phyloP scores from a whole-genome alignment of 805 yeast species.

The Candida succiphila region DNA sequence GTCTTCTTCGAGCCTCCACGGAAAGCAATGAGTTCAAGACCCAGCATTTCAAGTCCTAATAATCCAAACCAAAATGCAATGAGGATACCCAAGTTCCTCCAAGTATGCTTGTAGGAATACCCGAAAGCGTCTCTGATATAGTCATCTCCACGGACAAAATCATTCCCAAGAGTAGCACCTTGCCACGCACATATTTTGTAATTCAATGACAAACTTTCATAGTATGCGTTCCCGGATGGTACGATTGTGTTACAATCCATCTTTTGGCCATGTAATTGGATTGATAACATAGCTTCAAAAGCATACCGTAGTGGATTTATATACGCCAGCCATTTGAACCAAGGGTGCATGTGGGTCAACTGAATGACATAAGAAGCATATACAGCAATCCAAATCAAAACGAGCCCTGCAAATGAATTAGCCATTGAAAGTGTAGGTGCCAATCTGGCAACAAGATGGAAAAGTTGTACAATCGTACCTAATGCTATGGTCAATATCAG shows the following conservation, averaged over 20 bases:
- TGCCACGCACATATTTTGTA: constrained; percentile 40
- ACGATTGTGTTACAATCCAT: constrained; percentile 44
- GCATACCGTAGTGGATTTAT: constrained; percentile 47
- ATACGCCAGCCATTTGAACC: constrained; percentile 63
- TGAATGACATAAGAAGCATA: constrained; percentile 56
- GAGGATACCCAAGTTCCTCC: constrained; percentile 26
- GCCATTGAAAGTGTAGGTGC: constrained; percentile 37
- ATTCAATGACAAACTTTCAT: constrained; percentile 18
- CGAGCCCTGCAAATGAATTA: constrained; percentile 43
- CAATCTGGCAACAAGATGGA: constrained; percentile 40
- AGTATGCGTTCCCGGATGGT: constrained; percentile 52
- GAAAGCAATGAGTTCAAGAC: constrained; percentile 8
- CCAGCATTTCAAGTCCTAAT: constrained; percentile 11
- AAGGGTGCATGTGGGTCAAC: constrained; percentile 45
- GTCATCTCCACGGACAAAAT: constrained; percentile 46
- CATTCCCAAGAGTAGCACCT: constrained; percentile 27
- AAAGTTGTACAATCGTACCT: constrained; percentile 35
- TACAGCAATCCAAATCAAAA: constrained; percentile 36
- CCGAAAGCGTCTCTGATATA: constrained; percentile 37
- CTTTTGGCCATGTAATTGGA: constrained; percentile 50
- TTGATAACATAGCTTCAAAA: constrained; percentile 54
- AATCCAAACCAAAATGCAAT: constrained; percentile 16
- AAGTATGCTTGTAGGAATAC: constrained; percentile 32
- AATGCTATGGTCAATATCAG: constrained; percentile 34
- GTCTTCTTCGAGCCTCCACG: neutral